Conservation (phyloP, 495 filamentous ascomycete species). For the Durotheca rogersii region DNA sequence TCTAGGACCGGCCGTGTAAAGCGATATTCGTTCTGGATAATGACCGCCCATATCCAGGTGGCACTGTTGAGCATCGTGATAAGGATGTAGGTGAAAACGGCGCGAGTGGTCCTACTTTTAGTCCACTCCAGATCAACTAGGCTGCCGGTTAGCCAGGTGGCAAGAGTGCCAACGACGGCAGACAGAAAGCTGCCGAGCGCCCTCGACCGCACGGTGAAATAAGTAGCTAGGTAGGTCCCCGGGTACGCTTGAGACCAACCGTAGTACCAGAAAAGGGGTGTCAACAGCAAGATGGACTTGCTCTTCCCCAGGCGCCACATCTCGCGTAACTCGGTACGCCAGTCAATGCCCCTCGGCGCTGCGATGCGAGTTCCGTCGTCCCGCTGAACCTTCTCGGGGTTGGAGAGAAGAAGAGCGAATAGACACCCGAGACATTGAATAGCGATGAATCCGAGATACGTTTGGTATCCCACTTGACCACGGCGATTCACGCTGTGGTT, state of each 20-base stretch:
- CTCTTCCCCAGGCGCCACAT: slow-evolving; percentile 43
- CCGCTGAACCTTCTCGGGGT: slow-evolving; percentile 47
- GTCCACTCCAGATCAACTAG: slow-evolving; percentile 28
- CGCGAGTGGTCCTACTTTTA: slow-evolving; percentile 29
- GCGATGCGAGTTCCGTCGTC: slow-evolving; percentile 45
- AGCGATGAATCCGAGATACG: slow-evolving; percentile 50
- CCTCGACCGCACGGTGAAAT: slow-evolving; percentile 51
- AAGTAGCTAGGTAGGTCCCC: slow-evolving; percentile 51
- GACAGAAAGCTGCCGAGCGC: slow-evolving; percentile 46
- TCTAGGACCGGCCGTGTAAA: slow-evolving; percentile 19
- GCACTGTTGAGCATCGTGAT: slow-evolving; percentile 31
- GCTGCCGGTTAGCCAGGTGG: slow-evolving; percentile 33
- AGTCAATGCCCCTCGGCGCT: slow-evolving; percentile 41
- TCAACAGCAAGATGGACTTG: slow-evolving; percentile 44
- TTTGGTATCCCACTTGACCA: slow-evolving; percentile 49
- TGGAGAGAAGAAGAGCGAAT: slow-evolving; percentile 46
- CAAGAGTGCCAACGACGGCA: slow-evolving; percentile 41
- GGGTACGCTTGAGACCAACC: slow-evolving; percentile 50
- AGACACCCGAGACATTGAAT: slow-evolving; percentile 49
- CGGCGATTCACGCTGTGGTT: slow-evolving; percentile 42
- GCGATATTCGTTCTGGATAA: slow-evolving; percentile 31
- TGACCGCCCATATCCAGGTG: slow-evolving; percentile 37
- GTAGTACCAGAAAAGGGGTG: slow-evolving; percentile 47
- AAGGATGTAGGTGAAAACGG: slow-evolving; percentile 24
- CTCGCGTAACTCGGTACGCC: slow-evolving; percentile 38